Evolutionary conservation across 495 filamentous ascomycete genomes (phyloP).

Genomic region (Aspergillus sclerotioniger): DNA sequence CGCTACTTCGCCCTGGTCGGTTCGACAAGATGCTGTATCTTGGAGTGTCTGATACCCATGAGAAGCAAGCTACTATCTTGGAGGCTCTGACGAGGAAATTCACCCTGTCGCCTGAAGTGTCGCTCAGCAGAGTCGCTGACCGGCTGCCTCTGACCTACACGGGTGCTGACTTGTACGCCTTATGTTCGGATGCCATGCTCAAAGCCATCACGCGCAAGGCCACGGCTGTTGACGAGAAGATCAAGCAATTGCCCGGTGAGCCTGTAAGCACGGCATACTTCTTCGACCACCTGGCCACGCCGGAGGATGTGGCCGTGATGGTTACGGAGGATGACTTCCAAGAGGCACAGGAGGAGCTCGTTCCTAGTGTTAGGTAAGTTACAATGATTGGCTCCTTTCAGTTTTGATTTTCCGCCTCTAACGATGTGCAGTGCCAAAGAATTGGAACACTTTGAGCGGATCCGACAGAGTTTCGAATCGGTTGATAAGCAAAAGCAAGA

Average conservation of each 20-base stretch:
- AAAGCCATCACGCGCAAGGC: constrained; percentile 96
- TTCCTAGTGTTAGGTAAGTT: constrained; percentile 77
- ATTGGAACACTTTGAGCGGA: constrained; percentile 84
- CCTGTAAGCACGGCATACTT: constrained; percentile 85
- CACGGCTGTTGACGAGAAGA: constrained; percentile 77
- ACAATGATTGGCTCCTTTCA: neutral
- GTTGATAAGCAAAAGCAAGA: constrained; percentile 42
- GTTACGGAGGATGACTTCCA: constrained; percentile 87
- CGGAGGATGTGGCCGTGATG: constrained; percentile 78
- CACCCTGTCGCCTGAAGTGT: constrained; percentile 71
- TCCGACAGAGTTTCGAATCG: constrained; percentile 77
- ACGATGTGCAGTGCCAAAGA: constrained; percentile 70
- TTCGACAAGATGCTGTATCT: constrained; percentile 99
- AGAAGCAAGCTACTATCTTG: constrained; percentile 92
- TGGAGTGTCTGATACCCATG: constrained; percentile 92
- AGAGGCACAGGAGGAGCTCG: constrained; percentile 74
- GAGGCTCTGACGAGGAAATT: constrained; percentile 96
- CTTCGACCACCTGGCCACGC: constrained; percentile 85
- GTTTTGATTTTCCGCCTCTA: constrained; percentile 7
- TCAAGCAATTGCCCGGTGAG: constrained; percentile 53
- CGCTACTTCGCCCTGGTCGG: constrained; percentile 82
- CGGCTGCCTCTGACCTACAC: constrained; percentile 92
- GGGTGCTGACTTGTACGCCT: constrained; percentile 92
- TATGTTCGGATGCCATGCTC: constrained; percentile 97
- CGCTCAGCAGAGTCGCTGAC: constrained; percentile 70